Evolutionary conservation across 2,329 filamentous ascomycete species (phyloP).

Genomic region (Cordyceps sp.): DNA sequence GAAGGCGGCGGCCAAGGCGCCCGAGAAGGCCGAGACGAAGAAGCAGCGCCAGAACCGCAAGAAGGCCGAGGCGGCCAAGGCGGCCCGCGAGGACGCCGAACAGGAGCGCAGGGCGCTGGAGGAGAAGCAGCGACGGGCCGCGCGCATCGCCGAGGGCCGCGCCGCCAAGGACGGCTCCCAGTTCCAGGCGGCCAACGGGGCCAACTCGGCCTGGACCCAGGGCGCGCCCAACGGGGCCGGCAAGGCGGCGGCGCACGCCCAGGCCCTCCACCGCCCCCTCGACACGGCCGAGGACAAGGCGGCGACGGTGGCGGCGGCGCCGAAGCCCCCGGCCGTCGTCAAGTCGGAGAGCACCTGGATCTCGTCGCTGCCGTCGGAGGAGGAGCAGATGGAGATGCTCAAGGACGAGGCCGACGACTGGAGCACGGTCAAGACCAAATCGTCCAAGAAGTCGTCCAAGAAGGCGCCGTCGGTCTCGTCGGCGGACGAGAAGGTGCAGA

Average conservation of each 20-base stretch:
- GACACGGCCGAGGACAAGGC: conserved; percentile 43
- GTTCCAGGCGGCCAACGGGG: conserved; percentile 30
- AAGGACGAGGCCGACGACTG: conserved; percentile 36
- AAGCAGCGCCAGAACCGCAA: conserved; percentile 87
- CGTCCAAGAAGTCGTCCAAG: conserved; percentile 24
- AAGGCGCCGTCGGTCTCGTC: conserved; percentile 15
- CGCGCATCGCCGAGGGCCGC: conserved; percentile 67
- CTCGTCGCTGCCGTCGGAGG: conserved; percentile 38
- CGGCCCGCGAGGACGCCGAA: conserved; percentile 60
- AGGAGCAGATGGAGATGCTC: conserved; percentile 44
- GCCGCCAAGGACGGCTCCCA: conserved; percentile 64
- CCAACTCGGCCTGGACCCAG: conserved; percentile 26
- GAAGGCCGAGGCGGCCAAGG: conserved; percentile 72
- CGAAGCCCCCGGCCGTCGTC: conserved; percentile 13
- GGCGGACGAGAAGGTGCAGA: conserved; percentile 15
- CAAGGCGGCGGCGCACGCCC: conserved; percentile 15
- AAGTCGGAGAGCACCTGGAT: conserved; percentile 27
- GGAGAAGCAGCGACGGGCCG: conserved; percentile 70
- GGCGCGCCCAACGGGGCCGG: conserved; percentile 16
- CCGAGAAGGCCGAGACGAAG: conserved; percentile 66
- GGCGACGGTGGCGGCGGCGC: too few species aligned
- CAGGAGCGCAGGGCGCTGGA: conserved; percentile 57
- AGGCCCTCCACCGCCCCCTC: conserved; percentile 29
- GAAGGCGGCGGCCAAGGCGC: conserved; percentile 32
- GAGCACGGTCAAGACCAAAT: conserved; percentile 39